phyloP scores from a whole-genome alignment of 2,329 filamentous ascomycete species.

The Calonectria naviculata region DNA sequence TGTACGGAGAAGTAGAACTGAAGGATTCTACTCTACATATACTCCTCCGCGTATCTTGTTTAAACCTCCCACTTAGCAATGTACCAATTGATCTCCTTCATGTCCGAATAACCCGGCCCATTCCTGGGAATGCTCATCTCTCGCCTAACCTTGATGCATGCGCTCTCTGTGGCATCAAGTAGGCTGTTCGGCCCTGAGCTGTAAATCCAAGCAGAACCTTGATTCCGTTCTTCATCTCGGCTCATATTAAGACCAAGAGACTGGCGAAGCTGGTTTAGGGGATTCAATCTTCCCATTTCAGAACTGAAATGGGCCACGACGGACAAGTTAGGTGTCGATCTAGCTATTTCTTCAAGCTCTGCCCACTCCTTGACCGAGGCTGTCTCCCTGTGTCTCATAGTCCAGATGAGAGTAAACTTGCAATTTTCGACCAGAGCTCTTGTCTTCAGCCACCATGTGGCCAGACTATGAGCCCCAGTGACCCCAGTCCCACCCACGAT shows the following conservation, averaged over 20 bases:
- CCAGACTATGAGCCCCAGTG: constrained; percentile 12
- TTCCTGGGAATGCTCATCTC: not conserved
- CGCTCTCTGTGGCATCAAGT: not conserved
- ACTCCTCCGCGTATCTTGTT: not conserved
- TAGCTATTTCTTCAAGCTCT: not conserved
- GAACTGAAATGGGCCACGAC: constrained; percentile 11
- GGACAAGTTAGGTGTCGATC: not conserved
- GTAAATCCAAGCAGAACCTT: constrained; percentile 15
- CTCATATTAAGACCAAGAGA: no score
- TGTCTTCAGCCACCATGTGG: constrained; percentile 12
- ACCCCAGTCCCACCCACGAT: constrained; percentile 16
- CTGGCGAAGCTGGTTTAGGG: not conserved
- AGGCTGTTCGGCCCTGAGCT: constrained; percentile 13
- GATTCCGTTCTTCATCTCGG: no score
- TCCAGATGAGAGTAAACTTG: constrained; percentile 19
- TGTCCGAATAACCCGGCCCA: not conserved
- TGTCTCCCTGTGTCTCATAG: not conserved
- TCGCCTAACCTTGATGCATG: not conserved
- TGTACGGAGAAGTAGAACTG: no score
- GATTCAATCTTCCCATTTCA: constrained; percentile 1
- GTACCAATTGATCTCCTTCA: constrained; percentile 7
- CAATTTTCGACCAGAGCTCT: not conserved
- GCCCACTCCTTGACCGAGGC: constrained; percentile 13
- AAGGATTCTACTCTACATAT: no score
- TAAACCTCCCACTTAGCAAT: constrained; percentile 21